These are phyloP conservation scores for Colletotrichum sidae DNA, from an alignment of 2,329 filamentous ascomycete genomes.

Conservation along the genomic window DNA sequence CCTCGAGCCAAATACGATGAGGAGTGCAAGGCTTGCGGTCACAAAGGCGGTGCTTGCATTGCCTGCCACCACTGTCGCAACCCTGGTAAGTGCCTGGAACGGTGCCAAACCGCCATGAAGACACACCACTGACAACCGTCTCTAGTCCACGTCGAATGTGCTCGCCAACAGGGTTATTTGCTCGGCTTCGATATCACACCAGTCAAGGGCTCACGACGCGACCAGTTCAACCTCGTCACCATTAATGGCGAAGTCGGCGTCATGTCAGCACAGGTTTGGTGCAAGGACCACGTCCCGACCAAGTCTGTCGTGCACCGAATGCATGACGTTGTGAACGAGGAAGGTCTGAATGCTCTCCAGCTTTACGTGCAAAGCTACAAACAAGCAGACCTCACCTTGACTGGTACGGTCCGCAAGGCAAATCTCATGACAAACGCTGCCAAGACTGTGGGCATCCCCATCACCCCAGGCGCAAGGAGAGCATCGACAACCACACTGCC, in stretches of 20 bases:
- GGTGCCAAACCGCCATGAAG: slow-evolving; percentile 42
- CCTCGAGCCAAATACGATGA: slow-evolving; percentile 78
- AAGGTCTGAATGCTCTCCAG: slow-evolving; percentile 84
- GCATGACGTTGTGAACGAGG: slow-evolving; percentile 78
- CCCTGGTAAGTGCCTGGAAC: slow-evolving; percentile 52
- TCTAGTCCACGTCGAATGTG: slow-evolving; percentile 89
- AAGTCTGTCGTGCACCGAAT: slow-evolving; percentile 83
- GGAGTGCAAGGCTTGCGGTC: slow-evolving; percentile 86
- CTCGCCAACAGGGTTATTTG: slow-evolving; percentile 82
- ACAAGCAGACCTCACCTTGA: slow-evolving; percentile 90
- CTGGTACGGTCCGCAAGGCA: slow-evolving; percentile 92
- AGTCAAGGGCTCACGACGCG: slow-evolving; percentile 87
- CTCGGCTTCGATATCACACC: slow-evolving; percentile 93
- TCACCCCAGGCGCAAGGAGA: slow-evolving; percentile 60
- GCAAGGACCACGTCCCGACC: slow-evolving; percentile 83
- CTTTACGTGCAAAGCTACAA: slow-evolving; percentile 92
- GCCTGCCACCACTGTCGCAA: slow-evolving; percentile 80
- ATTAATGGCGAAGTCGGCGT: slow-evolving; percentile 83
- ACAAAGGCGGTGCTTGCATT: slow-evolving; percentile 80
- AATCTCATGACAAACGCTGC: slow-evolving; percentile 77
- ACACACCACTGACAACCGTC: slow-evolving; percentile 2
- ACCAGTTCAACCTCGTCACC: slow-evolving; percentile 82
- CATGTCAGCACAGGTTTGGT: slow-evolving; percentile 91
- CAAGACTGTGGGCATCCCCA: slow-evolving; percentile 57
- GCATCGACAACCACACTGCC: slow-evolving; percentile 63